Conservation (phyloP, 805 yeast genomes). For the Candida adriatica region DNA sequence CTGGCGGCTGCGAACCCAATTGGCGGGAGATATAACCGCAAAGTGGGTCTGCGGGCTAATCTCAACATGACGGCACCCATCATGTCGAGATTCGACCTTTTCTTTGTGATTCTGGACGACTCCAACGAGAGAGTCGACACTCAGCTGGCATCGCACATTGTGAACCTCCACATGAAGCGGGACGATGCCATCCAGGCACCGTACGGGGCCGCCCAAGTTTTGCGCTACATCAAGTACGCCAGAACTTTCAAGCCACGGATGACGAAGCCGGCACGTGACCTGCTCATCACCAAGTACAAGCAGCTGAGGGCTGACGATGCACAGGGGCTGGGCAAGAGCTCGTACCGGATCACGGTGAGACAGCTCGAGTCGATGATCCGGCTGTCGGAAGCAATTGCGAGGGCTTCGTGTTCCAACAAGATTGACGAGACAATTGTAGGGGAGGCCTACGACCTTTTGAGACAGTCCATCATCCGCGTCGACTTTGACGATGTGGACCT, state of each 20-base stretch:
- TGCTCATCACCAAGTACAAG: slow-evolving; percentile 71
- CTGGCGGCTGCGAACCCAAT: slow-evolving; percentile 98
- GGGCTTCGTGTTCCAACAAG: slow-evolving; percentile 67
- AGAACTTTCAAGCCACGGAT: slow-evolving; percentile 86
- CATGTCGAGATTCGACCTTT: slow-evolving; percentile 95
- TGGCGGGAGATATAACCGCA: slow-evolving; percentile 93
- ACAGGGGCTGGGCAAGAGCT: slow-evolving; percentile 76
- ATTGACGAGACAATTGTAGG: slow-evolving; percentile 85
- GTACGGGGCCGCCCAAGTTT: slow-evolving; percentile 77
- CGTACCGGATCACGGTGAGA: slow-evolving; percentile 94
- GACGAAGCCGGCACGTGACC: slow-evolving; percentile 74
- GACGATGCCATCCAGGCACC: slow-evolving; percentile 91
- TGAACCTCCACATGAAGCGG: slow-evolving; percentile 81
- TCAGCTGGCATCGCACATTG: slow-evolving; percentile 86
- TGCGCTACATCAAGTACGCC: slow-evolving; percentile 86
- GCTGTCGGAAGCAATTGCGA: slow-evolving; percentile 90
- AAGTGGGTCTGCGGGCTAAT: slow-evolving; percentile 75
- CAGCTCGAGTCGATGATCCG: slow-evolving; percentile 93
- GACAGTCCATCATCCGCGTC: slow-evolving; percentile 88
- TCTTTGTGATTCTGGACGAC: slow-evolving; percentile 91
- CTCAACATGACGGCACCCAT: slow-evolving; percentile 96
- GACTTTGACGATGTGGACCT: slow-evolving; percentile 90
- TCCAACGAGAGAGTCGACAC: slow-evolving; percentile 89
- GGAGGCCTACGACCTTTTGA: slow-evolving; percentile 84
- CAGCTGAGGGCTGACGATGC: slow-evolving; percentile 87